These are phyloP conservation scores for Fusarium praegraminearum DNA, from an alignment of 2,329 filamentous ascomycete species.

Conservation along the genomic window DNA sequence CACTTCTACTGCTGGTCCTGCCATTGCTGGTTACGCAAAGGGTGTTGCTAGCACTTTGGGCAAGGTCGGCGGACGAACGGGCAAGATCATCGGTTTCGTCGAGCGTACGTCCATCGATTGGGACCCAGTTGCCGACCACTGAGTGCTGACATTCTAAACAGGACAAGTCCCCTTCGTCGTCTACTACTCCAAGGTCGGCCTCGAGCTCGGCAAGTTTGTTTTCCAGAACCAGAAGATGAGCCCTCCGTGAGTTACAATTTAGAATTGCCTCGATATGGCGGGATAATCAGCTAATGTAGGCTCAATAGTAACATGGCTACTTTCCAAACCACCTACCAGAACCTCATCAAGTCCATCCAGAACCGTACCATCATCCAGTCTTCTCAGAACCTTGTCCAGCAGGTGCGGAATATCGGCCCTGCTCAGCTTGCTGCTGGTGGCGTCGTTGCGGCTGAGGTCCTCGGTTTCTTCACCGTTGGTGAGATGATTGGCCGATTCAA, in stretches of 20 bases:
- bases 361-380: slow-evolving; percentile 71
- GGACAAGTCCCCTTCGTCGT: slow-evolving; percentile 86
- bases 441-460: slow-evolving; percentile 84
- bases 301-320: slow-evolving; percentile 75
- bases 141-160: slow-evolving; percentile 54
- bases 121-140: not conserved
- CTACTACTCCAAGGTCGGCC: slow-evolving; percentile 91
- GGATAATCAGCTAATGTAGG: slow-evolving; percentile 23
- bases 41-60: slow-evolving; percentile 74
- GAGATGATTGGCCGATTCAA: slow-evolving; percentile 98
- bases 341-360: slow-evolving; percentile 75
- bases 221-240: slow-evolving; percentile 91
- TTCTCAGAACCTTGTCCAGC: slow-evolving; percentile 66
- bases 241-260: slow-evolving; percentile 80
- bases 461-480: slow-evolving; percentile 98
- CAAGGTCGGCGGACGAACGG: slow-evolving; percentile 86
- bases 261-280: slow-evolving; percentile 23
- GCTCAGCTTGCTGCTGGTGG: slow-evolving; percentile 78
- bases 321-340: slow-evolving; percentile 89
- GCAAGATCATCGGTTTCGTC: slow-evolving; percentile 80
- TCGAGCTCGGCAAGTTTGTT: slow-evolving; percentile 89
- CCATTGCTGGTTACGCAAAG: slow-evolving; percentile 76
- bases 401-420: slow-evolving; percentile 75
- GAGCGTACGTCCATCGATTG: slow-evolving; percentile 76
- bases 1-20: slow-evolving; percentile 81